Evolutionary conservation across 495 filamentous ascomycete species (phyloP).

Genomic region (Penicillium canariense): DNA sequence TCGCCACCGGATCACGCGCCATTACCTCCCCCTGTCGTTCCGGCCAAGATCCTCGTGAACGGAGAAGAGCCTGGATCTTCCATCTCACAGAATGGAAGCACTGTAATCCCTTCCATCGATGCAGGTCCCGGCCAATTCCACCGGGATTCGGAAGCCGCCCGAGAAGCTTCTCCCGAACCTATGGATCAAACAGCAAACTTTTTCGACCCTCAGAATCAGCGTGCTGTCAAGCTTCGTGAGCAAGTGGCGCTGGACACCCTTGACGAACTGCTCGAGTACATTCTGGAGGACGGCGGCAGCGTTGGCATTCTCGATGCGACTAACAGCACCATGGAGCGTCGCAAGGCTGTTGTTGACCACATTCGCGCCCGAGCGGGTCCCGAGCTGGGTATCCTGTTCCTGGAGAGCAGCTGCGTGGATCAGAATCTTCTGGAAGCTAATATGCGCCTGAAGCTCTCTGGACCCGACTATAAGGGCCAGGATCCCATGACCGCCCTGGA

Average conservation of each 20-base stretch:
- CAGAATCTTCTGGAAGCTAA: slow-evolving; percentile 82
- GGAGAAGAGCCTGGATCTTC: slow-evolving; percentile 37
- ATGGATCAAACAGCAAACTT: slow-evolving; percentile 90
- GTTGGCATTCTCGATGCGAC: slow-evolving; percentile 99
- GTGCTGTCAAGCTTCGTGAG: slow-evolving; percentile 79
- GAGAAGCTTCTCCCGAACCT: slow-evolving; percentile 44
- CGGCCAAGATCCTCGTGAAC: slow-evolving; percentile 50
- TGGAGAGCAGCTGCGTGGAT: slow-evolving; percentile 91
- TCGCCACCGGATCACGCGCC: slow-evolving; percentile 18
- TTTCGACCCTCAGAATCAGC: slow-evolving; percentile 87
- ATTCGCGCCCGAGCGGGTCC: slow-evolving; percentile 82
- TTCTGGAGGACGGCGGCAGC: slow-evolving; percentile 76
- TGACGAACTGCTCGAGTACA: slow-evolving; percentile 86
- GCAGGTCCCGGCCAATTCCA: slow-evolving; percentile 13
- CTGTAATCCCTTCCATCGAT: slow-evolving; percentile 31
- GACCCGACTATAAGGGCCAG: slow-evolving; percentile 92
- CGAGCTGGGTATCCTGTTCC: slow-evolving; percentile 83
- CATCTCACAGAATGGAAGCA: slow-evolving; percentile 26
- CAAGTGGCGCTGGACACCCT: slow-evolving; percentile 89
- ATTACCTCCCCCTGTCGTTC: slow-evolving; percentile 41
- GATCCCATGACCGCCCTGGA: slow-evolving; percentile 78
- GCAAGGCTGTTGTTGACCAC: slow-evolving; percentile 77
- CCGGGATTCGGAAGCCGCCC: slow-evolving; percentile 24
- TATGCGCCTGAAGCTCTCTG: slow-evolving; percentile 96
- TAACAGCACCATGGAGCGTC: slow-evolving; percentile 85